Base-by-base conservation (phyloP, 1,284 basidiomycete genomes). In the Leucoagaricus sp. region DNA sequence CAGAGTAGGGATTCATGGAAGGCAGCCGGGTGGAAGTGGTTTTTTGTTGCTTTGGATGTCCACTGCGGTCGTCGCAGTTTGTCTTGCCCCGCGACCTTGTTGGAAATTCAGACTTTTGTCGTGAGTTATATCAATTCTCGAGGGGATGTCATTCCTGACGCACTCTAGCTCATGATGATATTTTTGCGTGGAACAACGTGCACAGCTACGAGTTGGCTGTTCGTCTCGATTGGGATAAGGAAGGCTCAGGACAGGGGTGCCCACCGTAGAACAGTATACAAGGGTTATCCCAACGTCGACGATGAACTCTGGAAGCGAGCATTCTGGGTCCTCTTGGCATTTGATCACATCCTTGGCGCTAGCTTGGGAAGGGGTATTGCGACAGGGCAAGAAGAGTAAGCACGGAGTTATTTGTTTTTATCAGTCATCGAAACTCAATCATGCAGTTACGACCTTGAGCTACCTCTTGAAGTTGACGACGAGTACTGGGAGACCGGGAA, bases 401-500 rank as follows among this genome's bases (percentile, higher is more conserved):
- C 72, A 19, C 42, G 15, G 36, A 41, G 38, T 55, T 47, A 23
- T 33, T 29, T 38, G 49, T 17, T 19, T 44, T 33, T 25, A 58
- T 58, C 52, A 38, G 48, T 36, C 44, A 15, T n/a, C 31, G 25
- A 12, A 28, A 29, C 8, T 15, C 19, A 40, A 28, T 42, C 60
- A 28, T 46, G 3, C 64, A 90, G 89, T 68, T 87, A 90, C 67
- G 92, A 95, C 67, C 74, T 89, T 23, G 89, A 91, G 36, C 76
- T 89, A 48, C 91, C 92, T 0, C 73, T 91, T 7, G 90, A 92
- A 65, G 86, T 95, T 5, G 89, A 94, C 61, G 94, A 96, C 65
- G 90, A 94, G 61, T 93, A 86, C 64, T 94, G 90, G 91, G 82
- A 85, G 63, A 67, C 74, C 51, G 76, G 79, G 2, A 75, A 81